A percentile compares a stretch with the other conserved stretches of the same genome.
phyloP scores from a whole-genome alignment of 2,329 filamentous ascomycete species.

The Stagonosporopsis rhizophila region DNA sequence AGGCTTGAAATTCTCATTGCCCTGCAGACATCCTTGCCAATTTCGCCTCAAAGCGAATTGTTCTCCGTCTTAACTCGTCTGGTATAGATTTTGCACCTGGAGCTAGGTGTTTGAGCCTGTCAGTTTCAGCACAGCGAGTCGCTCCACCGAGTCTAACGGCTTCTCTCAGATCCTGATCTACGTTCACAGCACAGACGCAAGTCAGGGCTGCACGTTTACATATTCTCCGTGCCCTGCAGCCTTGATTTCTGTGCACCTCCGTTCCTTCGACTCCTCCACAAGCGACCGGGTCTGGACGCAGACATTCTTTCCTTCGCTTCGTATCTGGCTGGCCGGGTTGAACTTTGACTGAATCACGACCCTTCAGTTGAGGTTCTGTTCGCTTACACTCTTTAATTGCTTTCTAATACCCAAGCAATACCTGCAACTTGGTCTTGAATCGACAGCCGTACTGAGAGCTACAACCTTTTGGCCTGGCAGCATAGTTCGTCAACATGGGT shows the following conservation, averaged over 20 bases:
- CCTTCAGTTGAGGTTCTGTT: slow-evolving; percentile 42
- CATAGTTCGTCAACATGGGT: slow-evolving; percentile 23
- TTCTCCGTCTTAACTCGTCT: slow-evolving; percentile 38
- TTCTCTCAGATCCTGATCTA: slow-evolving; percentile 38
- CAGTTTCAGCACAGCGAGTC: slow-evolving; percentile 48
- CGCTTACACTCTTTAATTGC: slow-evolving; percentile 41
- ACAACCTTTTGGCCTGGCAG: not conserved
- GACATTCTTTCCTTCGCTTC: slow-evolving; percentile 51
- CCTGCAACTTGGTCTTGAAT: not conserved
- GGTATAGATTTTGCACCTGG: slow-evolving; percentile 40
- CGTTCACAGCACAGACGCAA: slow-evolving; percentile 30
- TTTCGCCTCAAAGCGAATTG: slow-evolving; percentile 34
- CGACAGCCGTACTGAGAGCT: not conserved
- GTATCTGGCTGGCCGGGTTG: slow-evolving; percentile 53
- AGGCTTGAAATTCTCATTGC: slow-evolving; percentile 21
- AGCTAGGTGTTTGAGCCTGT: slow-evolving; percentile 45
- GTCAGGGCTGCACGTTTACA: slow-evolving; percentile 42
- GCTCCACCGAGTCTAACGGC: slow-evolving; percentile 35
- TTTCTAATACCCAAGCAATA: slow-evolving; percentile 37
- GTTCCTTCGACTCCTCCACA: slow-evolving; percentile 31
- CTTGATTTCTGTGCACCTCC: slow-evolving; percentile 44
- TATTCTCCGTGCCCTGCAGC: slow-evolving; percentile 45
- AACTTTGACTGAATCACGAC: slow-evolving; percentile 46
- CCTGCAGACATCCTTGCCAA: slow-evolving; percentile 13
- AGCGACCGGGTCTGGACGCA: slow-evolving; percentile 42